Evolutionary conservation across 2,329 filamentous ascomycete species (phyloP).

Genomic region (Penicillium aurantiogriseum): DNA sequence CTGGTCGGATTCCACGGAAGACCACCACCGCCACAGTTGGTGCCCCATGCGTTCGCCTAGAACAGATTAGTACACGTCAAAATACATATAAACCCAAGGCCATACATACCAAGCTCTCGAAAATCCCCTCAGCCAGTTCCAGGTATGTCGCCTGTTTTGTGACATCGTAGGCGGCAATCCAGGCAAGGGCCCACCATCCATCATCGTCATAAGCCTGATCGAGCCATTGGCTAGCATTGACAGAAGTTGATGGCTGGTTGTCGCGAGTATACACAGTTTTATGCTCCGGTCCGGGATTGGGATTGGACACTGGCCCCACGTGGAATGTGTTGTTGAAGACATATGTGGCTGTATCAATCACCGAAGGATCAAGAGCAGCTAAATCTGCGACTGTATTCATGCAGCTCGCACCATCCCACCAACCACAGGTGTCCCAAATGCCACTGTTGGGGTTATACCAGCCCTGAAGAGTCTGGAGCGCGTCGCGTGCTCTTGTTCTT

Average conservation of each 20-base stretch:
- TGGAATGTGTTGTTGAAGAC: constrained; percentile 48
- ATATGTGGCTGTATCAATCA: constrained; percentile 33
- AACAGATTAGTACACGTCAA: not conserved
- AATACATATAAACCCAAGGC: not conserved
- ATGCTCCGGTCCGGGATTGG: constrained; percentile 16
- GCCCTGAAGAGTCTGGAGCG: constrained; percentile 51
- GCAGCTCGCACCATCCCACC: constrained; percentile 72
- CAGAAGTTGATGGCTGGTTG: constrained; percentile 7
- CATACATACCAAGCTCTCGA: constrained; percentile 43
- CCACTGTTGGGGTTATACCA: constrained; percentile 63
- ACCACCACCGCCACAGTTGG: constrained; percentile 46
- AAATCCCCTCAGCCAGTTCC: constrained; percentile 50
- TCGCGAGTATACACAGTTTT: constrained; percentile 12
- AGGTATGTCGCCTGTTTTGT: constrained; percentile 49
- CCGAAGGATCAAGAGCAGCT: constrained; percentile 37
- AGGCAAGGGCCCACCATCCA: constrained; percentile 54
- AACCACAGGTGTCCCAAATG: constrained; percentile 63
- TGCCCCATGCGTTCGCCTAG: constrained; percentile 42
- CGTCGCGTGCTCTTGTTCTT: constrained; percentile 20
- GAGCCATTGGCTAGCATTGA: constrained; percentile 28
- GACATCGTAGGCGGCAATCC: constrained; percentile 56
- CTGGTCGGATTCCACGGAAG: constrained; percentile 51
- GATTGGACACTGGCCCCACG: constrained; percentile 22
- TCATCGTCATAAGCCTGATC: constrained; percentile 52
- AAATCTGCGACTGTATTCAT: constrained; percentile 62